Conservation (phyloP, 2,329 filamentous ascomycete genomes). For the Ceratocystis cacaofunesta region DNA sequence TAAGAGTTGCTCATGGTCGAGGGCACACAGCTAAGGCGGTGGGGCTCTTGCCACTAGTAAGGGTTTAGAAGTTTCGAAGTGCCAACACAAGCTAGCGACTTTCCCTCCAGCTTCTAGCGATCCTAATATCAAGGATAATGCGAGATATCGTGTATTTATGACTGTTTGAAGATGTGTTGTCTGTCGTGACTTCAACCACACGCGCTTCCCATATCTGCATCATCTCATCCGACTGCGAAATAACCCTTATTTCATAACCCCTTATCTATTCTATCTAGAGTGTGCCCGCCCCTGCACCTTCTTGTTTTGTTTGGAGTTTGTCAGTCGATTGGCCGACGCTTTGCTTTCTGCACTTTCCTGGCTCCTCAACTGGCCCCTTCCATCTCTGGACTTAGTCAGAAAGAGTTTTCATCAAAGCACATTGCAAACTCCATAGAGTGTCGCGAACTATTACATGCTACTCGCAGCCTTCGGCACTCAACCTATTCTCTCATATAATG, state of each 20-base stretch:
- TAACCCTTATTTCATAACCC: neutral
- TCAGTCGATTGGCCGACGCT: neutral
- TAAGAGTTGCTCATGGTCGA: too few relatives aligned
- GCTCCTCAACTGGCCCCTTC: neutral
- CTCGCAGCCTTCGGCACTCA: neutral
- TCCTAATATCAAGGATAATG: neutral
- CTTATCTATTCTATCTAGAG: neutral
- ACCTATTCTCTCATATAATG: neutral
- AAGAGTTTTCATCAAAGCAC: neutral
- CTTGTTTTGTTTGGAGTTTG: neutral
- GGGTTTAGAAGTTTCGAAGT: neutral
- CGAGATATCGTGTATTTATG: too few relatives aligned
- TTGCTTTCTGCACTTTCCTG: neutral
- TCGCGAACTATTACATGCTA: neutral
- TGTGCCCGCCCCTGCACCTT: neutral
- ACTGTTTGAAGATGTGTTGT: neutral
- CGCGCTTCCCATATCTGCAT: too few relatives aligned
- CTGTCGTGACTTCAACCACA: neutral
- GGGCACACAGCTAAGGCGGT: too few relatives aligned
- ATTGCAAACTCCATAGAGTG: neutral
- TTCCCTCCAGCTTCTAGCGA: neutral
- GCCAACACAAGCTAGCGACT: neutral
- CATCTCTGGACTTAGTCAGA: neutral
- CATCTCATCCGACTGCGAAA: neutral
- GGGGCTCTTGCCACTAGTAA: neutral